phyloP scores from a whole-genome alignment of 352 stramenopile genomes.

The Globisporangium spiculum region DNA sequence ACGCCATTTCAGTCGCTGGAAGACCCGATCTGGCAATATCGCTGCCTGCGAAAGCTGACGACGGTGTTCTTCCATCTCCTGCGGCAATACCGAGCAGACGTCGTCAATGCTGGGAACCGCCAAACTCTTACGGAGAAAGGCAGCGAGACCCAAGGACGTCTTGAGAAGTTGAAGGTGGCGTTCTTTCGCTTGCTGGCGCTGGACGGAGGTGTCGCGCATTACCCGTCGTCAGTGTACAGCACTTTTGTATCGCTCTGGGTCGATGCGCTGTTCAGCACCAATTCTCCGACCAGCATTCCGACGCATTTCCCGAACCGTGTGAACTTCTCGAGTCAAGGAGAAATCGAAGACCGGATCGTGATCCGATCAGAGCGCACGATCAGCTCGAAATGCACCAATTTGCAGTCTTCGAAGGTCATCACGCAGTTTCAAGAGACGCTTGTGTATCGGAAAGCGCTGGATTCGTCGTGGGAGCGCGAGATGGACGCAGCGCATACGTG shows the following conservation, averaged over 20 bases:
- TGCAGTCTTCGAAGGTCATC: conserved; percentile 75
- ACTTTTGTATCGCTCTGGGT: conserved; percentile 69
- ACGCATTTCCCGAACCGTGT: conserved; percentile 60
- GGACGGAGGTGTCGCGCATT: conserved; percentile 61
- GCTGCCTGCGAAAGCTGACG: conserved; percentile 57
- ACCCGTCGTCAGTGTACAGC: conserved; percentile 65
- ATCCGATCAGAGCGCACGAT: conserved; percentile 77
- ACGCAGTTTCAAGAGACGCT: conserved; percentile 49
- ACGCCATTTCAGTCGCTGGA: conserved; percentile 68
- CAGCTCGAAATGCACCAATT: conserved; percentile 79
- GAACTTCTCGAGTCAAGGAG: conserved; percentile 19
- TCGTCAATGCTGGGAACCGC: conserved; percentile 23
- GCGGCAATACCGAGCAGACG: conserved; percentile 38
- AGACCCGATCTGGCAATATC: conserved; percentile 73
- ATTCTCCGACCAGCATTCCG: conserved; percentile 62
- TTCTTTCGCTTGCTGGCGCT: conserved; percentile 48
- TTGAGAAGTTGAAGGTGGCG: conserved; percentile 49
- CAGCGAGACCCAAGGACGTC: conserved; percentile 15
- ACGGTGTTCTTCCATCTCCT: conserved; percentile 57
- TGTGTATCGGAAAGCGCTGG: conserved; percentile 73
- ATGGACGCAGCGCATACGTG: conserved; percentile 60
- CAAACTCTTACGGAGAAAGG: neutral
- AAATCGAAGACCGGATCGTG: conserved; percentile 35
- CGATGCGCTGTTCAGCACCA: conserved; percentile 58
- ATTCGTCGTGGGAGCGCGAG: conserved; percentile 65